Base-by-base conservation (phyloP, 768 basidiomycete genomes). In the Pleurotus tuber-regium region DNA sequence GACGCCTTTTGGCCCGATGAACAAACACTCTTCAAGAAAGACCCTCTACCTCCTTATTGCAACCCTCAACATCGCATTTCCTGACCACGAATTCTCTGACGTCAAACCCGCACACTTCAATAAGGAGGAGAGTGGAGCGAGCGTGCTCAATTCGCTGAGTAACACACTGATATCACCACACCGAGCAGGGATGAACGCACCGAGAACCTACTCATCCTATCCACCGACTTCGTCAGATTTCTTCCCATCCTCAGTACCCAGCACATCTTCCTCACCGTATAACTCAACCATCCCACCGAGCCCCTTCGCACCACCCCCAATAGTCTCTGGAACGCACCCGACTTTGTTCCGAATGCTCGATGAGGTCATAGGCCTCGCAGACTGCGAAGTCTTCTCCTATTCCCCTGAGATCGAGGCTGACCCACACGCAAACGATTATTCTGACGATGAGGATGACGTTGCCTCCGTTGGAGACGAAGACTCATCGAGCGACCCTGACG, bases 321-420 rank as follows among this genome's bases (percentile, higher is more conserved):
- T 87, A 59, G 78, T 88, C 51, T 80, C 87, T 0, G 89, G 89
- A 55, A 93, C 91, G 12, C 92, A 97, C 68, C 92, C 96, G 1
- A 80, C 87, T 43, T 76, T 98, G 23, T 93, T 89, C 68, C 86
- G 87, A 53, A 79, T 89, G 51, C 81, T 99, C 39, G 86, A 94
- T 77, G 87, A 94, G 38, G 88, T 90, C 61, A 90, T 99, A 58
- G 87, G 88, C 25, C 78, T 99, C 19, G 72, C 82, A 33, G 94
- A 98, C 55, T 97, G 92, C 74, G 95, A 98, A 64, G 93, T 98
- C 53, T 99, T 87, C 70, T 89, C 92, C 2, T 99, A 94, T 74
- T 79, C 82, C 33, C 97, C 96, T 41, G 92, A 96, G 68, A 84
- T 89, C 53, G 92, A 96, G 58, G 86, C 87, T 21, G 97, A 99